Evolutionary conservation across 768 basidiomycete species (phyloP).

Genomic region (Termitomyces sp.): DNA sequence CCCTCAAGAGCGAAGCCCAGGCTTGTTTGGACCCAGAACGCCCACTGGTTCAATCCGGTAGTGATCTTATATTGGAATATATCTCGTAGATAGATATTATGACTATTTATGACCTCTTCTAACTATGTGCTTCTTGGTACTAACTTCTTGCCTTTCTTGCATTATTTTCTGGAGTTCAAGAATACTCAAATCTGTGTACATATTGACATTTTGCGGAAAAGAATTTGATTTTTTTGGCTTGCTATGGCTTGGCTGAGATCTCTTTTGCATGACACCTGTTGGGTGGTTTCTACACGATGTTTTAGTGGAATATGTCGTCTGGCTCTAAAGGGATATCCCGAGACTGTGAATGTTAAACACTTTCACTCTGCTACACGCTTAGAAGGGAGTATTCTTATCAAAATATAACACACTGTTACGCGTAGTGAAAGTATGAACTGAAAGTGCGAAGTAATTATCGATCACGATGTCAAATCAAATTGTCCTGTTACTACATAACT

Average conservation of each 20-base stretch:
- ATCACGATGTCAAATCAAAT: too few relatives aligned
- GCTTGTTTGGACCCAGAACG: constrained; percentile 77
- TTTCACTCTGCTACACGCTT: too few relatives aligned
- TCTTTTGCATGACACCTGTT: too few relatives aligned
- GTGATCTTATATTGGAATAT: not conserved
- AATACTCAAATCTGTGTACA: not conserved
- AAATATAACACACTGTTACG: too few relatives aligned
- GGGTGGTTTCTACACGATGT: too few relatives aligned
- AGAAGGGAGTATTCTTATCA: too few relatives aligned
- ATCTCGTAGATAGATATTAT: not conserved
- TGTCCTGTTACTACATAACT: too few relatives aligned
- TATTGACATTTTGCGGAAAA: not conserved
- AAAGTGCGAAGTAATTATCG: too few relatives aligned
- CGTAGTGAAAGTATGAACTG: too few relatives aligned
- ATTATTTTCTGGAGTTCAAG: not conserved
- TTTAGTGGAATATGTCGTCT: too few relatives aligned
- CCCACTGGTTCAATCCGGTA: constrained; percentile 32
- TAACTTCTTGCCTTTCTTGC: not conserved
- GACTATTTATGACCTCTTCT: not conserved
- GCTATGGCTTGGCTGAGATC: not conserved
- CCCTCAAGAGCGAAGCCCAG: constrained; percentile 41
- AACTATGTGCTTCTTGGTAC: not conserved
- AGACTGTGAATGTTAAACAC: too few relatives aligned
- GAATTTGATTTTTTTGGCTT: not conserved
- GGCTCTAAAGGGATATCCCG: too few relatives aligned